Conservation (phyloP, 331 rosid genomes). For the Cydonia oblonga region DNA sequence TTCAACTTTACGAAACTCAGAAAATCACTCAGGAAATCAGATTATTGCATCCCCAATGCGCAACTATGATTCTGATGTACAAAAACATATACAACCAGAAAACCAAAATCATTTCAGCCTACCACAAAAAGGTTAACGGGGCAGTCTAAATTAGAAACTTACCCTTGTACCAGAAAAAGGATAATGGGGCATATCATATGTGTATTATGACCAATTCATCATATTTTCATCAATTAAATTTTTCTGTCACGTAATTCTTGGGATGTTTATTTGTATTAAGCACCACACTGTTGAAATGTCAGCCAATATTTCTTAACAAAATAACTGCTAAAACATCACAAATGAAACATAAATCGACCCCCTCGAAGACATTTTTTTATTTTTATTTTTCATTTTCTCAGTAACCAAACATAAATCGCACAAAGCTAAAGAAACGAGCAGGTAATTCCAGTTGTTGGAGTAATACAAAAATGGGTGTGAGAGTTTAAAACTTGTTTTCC, state of each 20-base stretch:
- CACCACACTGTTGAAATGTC: neutral
- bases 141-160: neutral
- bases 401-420: neutral
- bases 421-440: neutral
- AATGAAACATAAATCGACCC: neutral
- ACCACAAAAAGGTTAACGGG: neutral
- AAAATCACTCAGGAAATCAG: neutral
- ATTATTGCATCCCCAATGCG: neutral
- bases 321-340: neutral
- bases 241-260: too few relatives aligned
- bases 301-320: neutral
- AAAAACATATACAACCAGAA: neutral
- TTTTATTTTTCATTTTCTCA: neutral
- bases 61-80: neutral
- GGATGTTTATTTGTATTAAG: neutral
- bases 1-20: neutral
- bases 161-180: neutral
- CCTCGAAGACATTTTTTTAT: neutral
- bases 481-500: neutral
- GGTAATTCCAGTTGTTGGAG: neutral
- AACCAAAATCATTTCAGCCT: neutral
- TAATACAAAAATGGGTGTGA: neutral
- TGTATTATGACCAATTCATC: too few relatives aligned
- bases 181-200: too few relatives aligned
- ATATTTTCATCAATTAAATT: too few relatives aligned